A percentile compares a stretch with the other conserved stretches of the same genome.
These are phyloP conservation scores for Agaricus subrufescens DNA, from an alignment of 768 basidiomycete genomes.

Conservation along the genomic window DNA sequence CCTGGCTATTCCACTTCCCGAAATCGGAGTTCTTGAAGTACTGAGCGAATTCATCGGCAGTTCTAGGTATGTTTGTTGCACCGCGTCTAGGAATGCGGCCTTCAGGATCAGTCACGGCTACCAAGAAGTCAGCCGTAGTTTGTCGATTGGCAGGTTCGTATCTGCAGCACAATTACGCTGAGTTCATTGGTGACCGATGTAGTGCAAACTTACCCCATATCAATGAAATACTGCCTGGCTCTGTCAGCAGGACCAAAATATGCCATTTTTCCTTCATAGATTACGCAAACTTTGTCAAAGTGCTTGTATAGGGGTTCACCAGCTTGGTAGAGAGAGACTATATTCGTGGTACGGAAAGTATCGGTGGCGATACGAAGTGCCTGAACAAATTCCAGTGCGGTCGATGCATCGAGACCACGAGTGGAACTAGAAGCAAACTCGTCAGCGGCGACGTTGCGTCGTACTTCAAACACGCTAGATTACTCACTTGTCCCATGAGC, in stretches of 20 bases:
- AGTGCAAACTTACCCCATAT: conserved; percentile 33
- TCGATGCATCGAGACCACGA: conserved; percentile 61
- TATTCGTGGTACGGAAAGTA: conserved; percentile 45
- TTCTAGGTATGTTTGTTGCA: conserved; percentile 41
- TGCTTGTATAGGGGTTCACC: conserved; percentile 59
- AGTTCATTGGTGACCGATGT: background rate
- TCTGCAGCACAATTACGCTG: conserved; percentile 18
- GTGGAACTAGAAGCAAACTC: conserved; percentile 41
- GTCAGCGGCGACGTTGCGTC: background rate
- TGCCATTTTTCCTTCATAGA: conserved; percentile 69
- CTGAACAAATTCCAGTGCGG: conserved; percentile 68
- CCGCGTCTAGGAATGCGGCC: conserved; percentile 47
- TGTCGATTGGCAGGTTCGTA: conserved; percentile 59
- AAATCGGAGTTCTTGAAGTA: conserved; percentile 37
- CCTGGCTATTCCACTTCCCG: conserved; percentile 37
- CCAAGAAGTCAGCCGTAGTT: conserved; percentile 63
- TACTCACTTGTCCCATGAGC: conserved; percentile 63
- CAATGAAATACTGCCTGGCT: conserved; percentile 69
- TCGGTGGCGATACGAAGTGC: conserved; percentile 64
- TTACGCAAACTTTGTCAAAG: conserved; percentile 80
- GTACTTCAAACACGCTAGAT: background rate
- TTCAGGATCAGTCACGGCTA: conserved; percentile 55
- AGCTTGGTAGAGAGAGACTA: conserved; percentile 86
- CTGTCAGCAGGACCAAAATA: conserved; percentile 67
- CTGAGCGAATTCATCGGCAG: conserved; percentile 53